These are phyloP conservation scores for Penicillium crustosum DNA, from an alignment of 2,329 filamentous ascomycete species.

Conservation along the genomic window DNA sequence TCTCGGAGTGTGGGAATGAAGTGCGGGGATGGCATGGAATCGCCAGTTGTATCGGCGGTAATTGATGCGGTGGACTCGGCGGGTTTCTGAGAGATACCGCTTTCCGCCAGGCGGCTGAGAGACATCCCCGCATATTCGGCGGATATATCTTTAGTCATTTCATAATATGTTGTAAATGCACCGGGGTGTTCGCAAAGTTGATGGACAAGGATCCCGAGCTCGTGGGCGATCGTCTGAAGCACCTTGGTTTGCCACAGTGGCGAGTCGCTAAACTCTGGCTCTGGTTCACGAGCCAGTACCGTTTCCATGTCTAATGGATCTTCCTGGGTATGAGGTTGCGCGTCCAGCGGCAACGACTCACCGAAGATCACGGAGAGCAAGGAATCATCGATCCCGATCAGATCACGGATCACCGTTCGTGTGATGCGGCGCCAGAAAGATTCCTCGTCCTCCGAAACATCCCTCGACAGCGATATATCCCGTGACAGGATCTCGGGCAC, in stretches of 20 bases:
- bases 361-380: conserved; percentile 84
- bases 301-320: conserved; percentile 38
- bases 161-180: conserved; percentile 79
- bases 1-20: conserved; percentile 53
- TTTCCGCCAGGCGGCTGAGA: conserved; percentile 39
- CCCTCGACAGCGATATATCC: conserved; percentile 42
- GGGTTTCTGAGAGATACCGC: conserved; percentile 15
- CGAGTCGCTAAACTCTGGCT: conserved; percentile 28
- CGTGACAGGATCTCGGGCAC: conserved; percentile 56
- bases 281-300: conserved; percentile 32
- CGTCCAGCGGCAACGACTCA: conserved; percentile 62
- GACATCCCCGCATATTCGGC: conserved; percentile 78
- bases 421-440: conserved; percentile 80
- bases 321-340: conserved; percentile 25
- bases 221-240: conserved; percentile 79
- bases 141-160: conserved; percentile 59
- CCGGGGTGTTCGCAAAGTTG: conserved; percentile 84
- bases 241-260: conserved; percentile 62
- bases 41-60: conserved; percentile 19
- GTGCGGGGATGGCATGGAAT: conserved; percentile 42
- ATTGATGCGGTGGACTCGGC: conserved; percentile 11
- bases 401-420: conserved; percentile 78
- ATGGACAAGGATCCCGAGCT: conserved; percentile 80
- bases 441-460: conserved; percentile 55
- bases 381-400: conserved; percentile 87